Base-by-base conservation (phyloP, 2,329 filamentous ascomycete species). In the Catunica adiposa region DNA sequence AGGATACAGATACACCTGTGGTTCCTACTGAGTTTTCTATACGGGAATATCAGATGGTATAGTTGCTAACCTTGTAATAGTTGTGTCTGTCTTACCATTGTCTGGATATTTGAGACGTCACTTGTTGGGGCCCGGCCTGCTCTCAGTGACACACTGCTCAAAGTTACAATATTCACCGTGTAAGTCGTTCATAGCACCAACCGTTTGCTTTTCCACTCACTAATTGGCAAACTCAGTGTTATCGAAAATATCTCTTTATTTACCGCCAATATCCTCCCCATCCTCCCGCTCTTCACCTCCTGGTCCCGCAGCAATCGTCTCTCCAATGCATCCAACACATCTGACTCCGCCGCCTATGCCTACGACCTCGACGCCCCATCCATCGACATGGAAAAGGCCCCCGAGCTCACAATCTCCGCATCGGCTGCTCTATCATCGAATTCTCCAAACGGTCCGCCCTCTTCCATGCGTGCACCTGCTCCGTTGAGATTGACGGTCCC, bases 241-340 rank as follows among this genome's bases (percentile, higher is more conserved):
- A 65, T 69, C 53, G 65, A 68, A 55, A 71, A 69, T 61, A 51
- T 69, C n/a, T 63, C 65, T 56, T 66, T 70, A 25, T 58, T 68
- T 8, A 63, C 67, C 7, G 65, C 68, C 38, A 70, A 70, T 59
- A 61, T 69, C 11, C 61, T 70, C 1, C 64, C 66, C 23, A 61
- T 69, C 25, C 63, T 66, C 1, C 61, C 66, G 2, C 61, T 69
- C 29, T 66, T 65, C 42, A 22, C 52, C 7, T 51, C 58, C 38
- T 25, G 20, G 17, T 48, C 44, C 44, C 14, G 8, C 44, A 20
- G 8, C 17, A 20, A 15, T 7, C 20, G 23, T 14, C 14, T 51
- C 31, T 34, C 40, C 20, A 26, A 22, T 29, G 31, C 51, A 5
- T 38, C 54, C 11, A 46, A n/a, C 44, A 48, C 2, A 9, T 25